phyloP scores from a whole-genome alignment of 495 filamentous ascomycete genomes.

The Recurvomyces mirabilis region DNA sequence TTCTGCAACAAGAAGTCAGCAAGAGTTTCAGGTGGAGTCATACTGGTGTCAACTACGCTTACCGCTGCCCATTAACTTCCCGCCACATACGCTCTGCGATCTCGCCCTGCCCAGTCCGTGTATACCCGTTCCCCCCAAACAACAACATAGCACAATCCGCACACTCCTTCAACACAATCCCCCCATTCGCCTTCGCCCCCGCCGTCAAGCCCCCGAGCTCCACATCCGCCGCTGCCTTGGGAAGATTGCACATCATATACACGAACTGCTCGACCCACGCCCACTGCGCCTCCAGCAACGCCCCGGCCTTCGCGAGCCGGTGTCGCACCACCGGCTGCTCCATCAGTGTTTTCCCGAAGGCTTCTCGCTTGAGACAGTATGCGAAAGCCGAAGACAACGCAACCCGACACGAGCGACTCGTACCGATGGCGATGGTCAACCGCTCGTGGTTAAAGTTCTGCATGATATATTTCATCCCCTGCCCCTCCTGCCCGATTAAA shows the following conservation, averaged over 20 bases:
- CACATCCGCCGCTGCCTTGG: constrained; percentile 50
- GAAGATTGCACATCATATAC: constrained; percentile 55
- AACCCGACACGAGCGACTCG: constrained; percentile 51
- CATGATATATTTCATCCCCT: constrained; percentile 68
- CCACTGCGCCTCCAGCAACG: constrained; percentile 56
- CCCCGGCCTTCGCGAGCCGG: constrained; percentile 57
- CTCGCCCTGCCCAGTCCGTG: constrained; percentile 56
- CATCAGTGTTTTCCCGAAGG: constrained; percentile 62
- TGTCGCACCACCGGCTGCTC: constrained; percentile 65
- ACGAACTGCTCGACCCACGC: constrained; percentile 66
- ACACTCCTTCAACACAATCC: constrained; percentile 55
- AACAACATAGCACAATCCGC: constrained; percentile 55
- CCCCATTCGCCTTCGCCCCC: constrained; percentile 57
- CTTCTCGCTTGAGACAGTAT: constrained; percentile 60
- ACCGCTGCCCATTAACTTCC: constrained; percentile 17
- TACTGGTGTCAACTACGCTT: too few species aligned
- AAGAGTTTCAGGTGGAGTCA: too few species aligned
- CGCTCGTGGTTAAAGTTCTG: constrained; percentile 80
- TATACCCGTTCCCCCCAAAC: constrained; percentile 65
- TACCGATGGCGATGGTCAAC: constrained; percentile 50
- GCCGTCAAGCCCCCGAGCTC: constrained; percentile 60
- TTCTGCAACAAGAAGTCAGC: too few species aligned
- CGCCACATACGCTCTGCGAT: constrained; percentile 49
- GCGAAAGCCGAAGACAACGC: constrained; percentile 54
- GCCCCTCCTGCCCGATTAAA: constrained; percentile 57